phyloP scores from a whole-genome alignment of 352 stramenopile species.

The Globisporangium acanthophoron region DNA sequence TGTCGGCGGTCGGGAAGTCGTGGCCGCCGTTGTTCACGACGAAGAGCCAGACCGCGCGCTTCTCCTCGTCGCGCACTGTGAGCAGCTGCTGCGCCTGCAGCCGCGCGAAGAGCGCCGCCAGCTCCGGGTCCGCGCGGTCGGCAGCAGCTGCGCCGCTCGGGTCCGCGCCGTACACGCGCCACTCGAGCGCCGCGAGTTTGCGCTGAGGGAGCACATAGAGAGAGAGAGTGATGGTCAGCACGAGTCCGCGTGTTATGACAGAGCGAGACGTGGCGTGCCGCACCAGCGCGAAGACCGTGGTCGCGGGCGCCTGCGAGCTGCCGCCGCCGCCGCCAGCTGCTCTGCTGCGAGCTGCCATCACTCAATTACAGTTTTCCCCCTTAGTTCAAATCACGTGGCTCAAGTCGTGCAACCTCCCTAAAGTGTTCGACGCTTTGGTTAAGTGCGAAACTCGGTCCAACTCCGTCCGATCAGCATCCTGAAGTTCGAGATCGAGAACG shows the following conservation, averaged over 20 bases:
- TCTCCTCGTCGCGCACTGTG: constrained; percentile 12
- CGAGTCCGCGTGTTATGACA: not conserved
- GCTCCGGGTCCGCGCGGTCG: constrained; percentile 6
- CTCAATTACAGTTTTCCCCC: too few species aligned
- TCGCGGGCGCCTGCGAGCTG: constrained; percentile 10
- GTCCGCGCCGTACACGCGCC: constrained; percentile 36
- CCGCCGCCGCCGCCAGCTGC: not conserved
- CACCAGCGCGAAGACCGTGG: constrained; percentile 47
- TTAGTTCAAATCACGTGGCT: too few species aligned
- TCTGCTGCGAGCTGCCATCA: not conserved
- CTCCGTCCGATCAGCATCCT: too few species aligned
- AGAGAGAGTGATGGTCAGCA: constrained; percentile 4
- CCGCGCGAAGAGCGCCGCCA: constrained; percentile 24
- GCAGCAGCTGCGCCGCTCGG: not conserved
- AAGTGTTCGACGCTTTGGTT: too few species aligned
- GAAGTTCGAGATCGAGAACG: too few species aligned
- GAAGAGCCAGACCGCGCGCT: constrained; percentile 42
- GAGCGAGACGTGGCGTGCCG: constrained; percentile 2
- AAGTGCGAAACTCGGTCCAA: too few species aligned
- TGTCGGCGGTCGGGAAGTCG: constrained; percentile 15
- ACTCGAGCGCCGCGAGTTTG: constrained; percentile 37
- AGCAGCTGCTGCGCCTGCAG: constrained; percentile 38
- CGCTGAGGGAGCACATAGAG: constrained; percentile 20
- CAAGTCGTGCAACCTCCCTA: too few species aligned
- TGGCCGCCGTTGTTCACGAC: constrained; percentile 33